Evolutionary conservation across 805 yeast genomes (phyloP).

Genomic region (Metschnikowia chrysomelidarum): DNA sequence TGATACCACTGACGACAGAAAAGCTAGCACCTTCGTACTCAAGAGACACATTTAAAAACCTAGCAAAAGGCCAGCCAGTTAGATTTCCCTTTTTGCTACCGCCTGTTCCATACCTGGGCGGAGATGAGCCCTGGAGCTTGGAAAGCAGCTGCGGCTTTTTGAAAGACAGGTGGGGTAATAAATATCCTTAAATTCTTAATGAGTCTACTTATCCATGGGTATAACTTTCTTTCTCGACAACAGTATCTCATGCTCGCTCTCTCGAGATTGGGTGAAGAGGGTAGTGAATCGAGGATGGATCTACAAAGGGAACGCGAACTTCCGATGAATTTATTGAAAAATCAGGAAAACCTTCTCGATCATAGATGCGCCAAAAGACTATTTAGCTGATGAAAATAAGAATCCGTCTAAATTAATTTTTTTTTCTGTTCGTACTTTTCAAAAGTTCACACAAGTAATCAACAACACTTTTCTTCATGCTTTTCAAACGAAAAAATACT

Average conservation of each 20-base stretch:
- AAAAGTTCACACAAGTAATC: too few relatives aligned
- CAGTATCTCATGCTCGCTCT: too few relatives aligned
- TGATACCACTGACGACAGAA: slow-evolving; percentile 23
- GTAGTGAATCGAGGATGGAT: too few relatives aligned
- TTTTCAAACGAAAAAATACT: too few relatives aligned
- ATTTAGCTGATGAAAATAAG: too few relatives aligned
- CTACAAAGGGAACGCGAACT: background rate
- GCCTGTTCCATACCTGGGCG: slow-evolving; percentile 34
- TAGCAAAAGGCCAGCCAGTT: slow-evolving; percentile 31
- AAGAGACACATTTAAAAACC: slow-evolving; percentile 25
- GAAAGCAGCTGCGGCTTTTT: slow-evolving; percentile 7
- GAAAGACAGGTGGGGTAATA: slow-evolving; percentile 13
- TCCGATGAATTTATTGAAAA: background rate
- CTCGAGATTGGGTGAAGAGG: too few relatives aligned
- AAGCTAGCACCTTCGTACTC: slow-evolving; percentile 45
- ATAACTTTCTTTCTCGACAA: background rate
- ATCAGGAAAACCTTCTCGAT: too few relatives aligned
- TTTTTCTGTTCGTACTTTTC: too few relatives aligned
- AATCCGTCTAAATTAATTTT: too few relatives aligned
- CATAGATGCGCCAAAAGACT: too few relatives aligned
- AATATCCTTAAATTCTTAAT: slow-evolving; percentile 1
- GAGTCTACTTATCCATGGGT: background rate
- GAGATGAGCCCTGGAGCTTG: slow-evolving; percentile 52
- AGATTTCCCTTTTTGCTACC: slow-evolving; percentile 58
- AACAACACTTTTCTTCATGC: too few relatives aligned